Base-by-base conservation (phyloP, 2,329 filamentous ascomycete species). In the Chalaropsis ovoidea region DNA sequence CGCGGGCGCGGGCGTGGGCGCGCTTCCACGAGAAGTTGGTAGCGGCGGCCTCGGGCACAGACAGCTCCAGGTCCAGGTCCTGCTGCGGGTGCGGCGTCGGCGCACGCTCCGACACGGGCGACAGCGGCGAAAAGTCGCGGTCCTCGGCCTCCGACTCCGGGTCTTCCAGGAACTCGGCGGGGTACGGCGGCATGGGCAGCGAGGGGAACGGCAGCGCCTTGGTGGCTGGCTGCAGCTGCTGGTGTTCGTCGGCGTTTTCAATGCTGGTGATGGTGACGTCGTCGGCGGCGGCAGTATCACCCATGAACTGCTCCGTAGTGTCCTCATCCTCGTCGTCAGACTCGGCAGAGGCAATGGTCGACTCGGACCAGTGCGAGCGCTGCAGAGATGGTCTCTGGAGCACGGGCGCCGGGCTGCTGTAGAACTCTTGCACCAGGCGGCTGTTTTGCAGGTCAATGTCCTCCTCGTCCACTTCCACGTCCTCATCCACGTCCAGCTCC, bases 21-120 rank as follows among this genome's bases (percentile, higher is more conserved):
- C 68, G 65, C 68, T 71, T 71, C 67, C 69, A 68, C 1, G 70
- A 70, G 49, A 71, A 71, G 67, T 70, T 71, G 39, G 64, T 63
- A 6, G 31, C 6, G 31, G 31, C 6, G 15, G 15, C 15, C 54
- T 19, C 11, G 54, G 22, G n/a, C n/a, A n/a, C n/a, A n/a, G n/a
- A n/a, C n/a, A n/a, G n/a, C n/a, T n/a, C n/a, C n/a, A n/a, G n/a
- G n/a, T n/a, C 27, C 15, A 17, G 24, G 3, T 39, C 31, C 5
- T 68, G 22, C 17, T 68, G 61, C 45, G 67, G 63, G 54, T 69
- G 56, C 24, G 63, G 63, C 2, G 63, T 65, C 15, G 63, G 49
- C n/a, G 63, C 35, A 22, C 63, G 63, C 41, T 65, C 63, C 27
- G 63, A 61, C n/a, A 49, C 41, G 35, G 63, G 63, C 17, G 63